A percentile compares a stretch with the other conserved stretches of the same genome.
phyloP scores from a whole-genome alignment of 2,329 filamentous ascomycete species.

The Ascochyta pisi region DNA sequence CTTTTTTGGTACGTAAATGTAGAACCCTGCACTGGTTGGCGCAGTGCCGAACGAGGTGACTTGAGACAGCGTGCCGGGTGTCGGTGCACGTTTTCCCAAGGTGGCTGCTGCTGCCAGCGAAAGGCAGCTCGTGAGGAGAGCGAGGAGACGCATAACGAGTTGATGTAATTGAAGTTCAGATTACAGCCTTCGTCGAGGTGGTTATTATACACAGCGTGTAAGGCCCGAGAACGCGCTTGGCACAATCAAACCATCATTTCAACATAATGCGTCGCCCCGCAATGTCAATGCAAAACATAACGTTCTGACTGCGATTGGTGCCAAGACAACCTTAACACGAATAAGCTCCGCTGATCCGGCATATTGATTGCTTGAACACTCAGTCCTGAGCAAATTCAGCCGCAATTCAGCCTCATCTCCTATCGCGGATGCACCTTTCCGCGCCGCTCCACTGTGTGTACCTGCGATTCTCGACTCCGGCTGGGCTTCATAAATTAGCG shows the following conservation, averaged over 20 bases:
- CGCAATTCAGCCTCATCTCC: slow-evolving; percentile 5
- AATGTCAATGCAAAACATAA: neutral
- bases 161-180: no score
- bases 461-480: no score
- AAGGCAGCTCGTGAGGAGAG: slow-evolving; percentile 27
- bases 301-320: neutral
- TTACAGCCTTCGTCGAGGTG: no score
- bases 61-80: slow-evolving; percentile 43
- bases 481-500: no score
- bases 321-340: neutral
- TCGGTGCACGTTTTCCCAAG: slow-evolving; percentile 34
- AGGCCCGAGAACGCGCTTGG: no score
- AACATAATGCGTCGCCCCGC: slow-evolving; percentile 3
- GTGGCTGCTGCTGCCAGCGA: slow-evolving; percentile 32
- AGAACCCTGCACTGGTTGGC: slow-evolving; percentile 59
- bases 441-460: neutral
- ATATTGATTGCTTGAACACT: neutral
- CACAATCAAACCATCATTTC: neutral
- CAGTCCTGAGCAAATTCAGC: neutral
- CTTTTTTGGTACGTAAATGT: slow-evolving; percentile 58
- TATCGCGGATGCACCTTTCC: neutral
- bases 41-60: slow-evolving; percentile 56
- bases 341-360: slow-evolving; percentile 6
- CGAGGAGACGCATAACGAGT: slow-evolving; percentile 33
- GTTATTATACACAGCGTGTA: no score